phyloP scores from a whole-genome alignment of 2,329 filamentous ascomycete genomes.

The Neoarthrinium moseri region DNA sequence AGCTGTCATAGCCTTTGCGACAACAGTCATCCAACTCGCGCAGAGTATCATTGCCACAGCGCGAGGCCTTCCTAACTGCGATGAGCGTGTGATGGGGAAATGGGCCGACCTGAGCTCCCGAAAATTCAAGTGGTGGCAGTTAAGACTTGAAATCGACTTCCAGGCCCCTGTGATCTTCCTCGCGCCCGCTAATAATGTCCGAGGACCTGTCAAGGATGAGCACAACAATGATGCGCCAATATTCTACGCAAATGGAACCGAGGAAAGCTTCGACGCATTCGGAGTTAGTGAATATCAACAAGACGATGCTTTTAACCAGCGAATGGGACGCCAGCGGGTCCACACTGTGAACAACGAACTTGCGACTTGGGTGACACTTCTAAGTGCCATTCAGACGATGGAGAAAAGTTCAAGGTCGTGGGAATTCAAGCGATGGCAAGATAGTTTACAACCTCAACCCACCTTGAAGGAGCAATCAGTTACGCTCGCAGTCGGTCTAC shows the following conservation, averaged over 20 bases:
- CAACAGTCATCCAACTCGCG: conserved; percentile 14
- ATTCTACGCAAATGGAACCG: conserved; percentile 17
- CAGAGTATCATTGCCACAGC: conserved; percentile 18
- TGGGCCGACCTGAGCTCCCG: conserved; percentile 17
- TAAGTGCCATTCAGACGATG: conserved; percentile 28
- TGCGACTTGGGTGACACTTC: conserved; percentile 33
- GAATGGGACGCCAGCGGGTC: conserved; percentile 15
- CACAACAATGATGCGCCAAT: conserved; percentile 6
- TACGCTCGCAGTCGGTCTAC: conserved; percentile 19
- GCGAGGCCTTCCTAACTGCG: conserved; percentile 15
- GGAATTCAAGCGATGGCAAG: conserved; percentile 12
- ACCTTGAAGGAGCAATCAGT: not conserved
- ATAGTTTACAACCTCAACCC: not conserved
- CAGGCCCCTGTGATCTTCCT: conserved; percentile 22
- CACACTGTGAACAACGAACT: conserved; percentile 35
- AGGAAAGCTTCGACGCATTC: conserved; percentile 15
- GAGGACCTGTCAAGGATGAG: conserved; percentile 13
- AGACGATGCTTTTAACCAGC: conserved; percentile 5
- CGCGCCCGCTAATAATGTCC: conserved; percentile 14
- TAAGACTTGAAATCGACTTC: conserved; percentile 22
- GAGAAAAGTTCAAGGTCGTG: conserved; percentile 28
- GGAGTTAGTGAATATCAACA: conserved; percentile 9
- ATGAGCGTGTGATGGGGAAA: conserved; percentile 18
- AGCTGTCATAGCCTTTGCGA: conserved; percentile 15
- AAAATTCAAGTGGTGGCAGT: conserved; percentile 15